Conservation (phyloP, 345 rosid genomes). For the Fremontodendron californicum region DNA sequence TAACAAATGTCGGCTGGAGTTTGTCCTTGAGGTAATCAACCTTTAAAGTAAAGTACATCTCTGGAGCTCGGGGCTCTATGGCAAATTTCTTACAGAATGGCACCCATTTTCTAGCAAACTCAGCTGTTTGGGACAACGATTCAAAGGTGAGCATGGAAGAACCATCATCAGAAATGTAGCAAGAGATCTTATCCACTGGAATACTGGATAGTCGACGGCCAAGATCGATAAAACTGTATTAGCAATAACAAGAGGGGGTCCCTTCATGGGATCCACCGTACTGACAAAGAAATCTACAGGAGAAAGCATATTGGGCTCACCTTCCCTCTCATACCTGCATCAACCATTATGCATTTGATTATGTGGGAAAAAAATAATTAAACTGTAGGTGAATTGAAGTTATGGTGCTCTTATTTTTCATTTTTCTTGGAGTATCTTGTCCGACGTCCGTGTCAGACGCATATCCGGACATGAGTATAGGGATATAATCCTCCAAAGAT, state of each 20-base stretch:
- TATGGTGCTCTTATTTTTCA: no score
- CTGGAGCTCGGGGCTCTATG: conserved; percentile 78
- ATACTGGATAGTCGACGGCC: conserved; percentile 94
- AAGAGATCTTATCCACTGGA: conserved; percentile 87
- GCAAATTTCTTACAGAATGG: conserved; percentile 75
- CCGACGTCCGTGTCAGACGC: no score
- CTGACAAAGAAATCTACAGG: conserved; percentile 90
- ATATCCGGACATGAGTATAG: no score
- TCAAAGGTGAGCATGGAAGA: conserved; percentile 97
- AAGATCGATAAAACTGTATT: conserved; percentile 85
- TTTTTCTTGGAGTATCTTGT: no score
- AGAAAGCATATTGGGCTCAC: conserved; percentile 80
- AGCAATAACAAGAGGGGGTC: conserved; percentile 92
- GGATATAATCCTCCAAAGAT: no score
- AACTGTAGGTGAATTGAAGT: neutral
- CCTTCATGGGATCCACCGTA: conserved; percentile 99
- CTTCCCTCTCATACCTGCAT: conserved; percentile 82
- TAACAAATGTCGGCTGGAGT: conserved; percentile 91
- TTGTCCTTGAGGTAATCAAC: conserved; percentile 95
- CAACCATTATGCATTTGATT: neutral
- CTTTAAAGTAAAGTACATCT: conserved; percentile 67
- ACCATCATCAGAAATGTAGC: conserved; percentile 95
- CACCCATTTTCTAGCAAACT: conserved; percentile 82
- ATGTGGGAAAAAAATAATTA: neutral
- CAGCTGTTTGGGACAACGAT: conserved; percentile 75